phyloP scores from a whole-genome alignment of 306 rosid species.

The Acacia acuminata region DNA sequence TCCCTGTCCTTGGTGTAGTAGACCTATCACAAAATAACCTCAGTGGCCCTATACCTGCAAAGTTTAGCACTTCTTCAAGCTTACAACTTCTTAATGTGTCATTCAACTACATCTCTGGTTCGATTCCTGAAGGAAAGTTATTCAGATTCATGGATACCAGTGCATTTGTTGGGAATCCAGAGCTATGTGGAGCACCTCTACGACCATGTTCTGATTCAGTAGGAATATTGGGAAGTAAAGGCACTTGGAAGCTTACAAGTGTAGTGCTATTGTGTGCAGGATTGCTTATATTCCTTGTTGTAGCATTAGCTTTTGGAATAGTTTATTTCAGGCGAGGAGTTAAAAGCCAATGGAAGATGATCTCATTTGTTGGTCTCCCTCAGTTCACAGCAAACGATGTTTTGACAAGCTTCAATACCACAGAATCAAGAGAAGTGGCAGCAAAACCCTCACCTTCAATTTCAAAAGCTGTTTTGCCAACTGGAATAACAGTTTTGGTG shows the following conservation, averaged over 20 bases:
- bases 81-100: conserved; percentile 81
- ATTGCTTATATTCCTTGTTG: conserved; percentile 43
- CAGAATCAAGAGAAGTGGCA: conserved; percentile 44
- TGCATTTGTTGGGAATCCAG: conserved; percentile 75
- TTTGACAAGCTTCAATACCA: conserved; percentile 63
- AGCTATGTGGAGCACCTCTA: conserved; percentile 90
- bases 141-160: conserved; percentile 61
- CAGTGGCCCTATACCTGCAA: conserved; percentile 68
- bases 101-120: conserved; percentile 80
- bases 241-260: conserved; percentile 53
- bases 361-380: conserved; percentile 78
- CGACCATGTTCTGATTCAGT: conserved; percentile 59
- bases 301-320: conserved; percentile 50
- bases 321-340: conserved; percentile 50
- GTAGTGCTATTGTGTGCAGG: conserved; percentile 62
- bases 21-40: conserved; percentile 75
- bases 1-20: conserved; percentile 59
- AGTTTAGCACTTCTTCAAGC: conserved; percentile 66
- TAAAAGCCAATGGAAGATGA: conserved; percentile 84
- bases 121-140: conserved; percentile 59
- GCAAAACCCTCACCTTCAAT: conserved; percentile 53
- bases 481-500: conserved; percentile 82
- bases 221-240: conserved; percentile 63
- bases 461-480: conserved; percentile 80
- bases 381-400: conserved; percentile 83